Evolutionary conservation across 2,329 filamentous ascomycete genomes (phyloP), one percentile per base, ranked within the genome.

Genomic region (Exophiala lecanii-corni): DNA sequence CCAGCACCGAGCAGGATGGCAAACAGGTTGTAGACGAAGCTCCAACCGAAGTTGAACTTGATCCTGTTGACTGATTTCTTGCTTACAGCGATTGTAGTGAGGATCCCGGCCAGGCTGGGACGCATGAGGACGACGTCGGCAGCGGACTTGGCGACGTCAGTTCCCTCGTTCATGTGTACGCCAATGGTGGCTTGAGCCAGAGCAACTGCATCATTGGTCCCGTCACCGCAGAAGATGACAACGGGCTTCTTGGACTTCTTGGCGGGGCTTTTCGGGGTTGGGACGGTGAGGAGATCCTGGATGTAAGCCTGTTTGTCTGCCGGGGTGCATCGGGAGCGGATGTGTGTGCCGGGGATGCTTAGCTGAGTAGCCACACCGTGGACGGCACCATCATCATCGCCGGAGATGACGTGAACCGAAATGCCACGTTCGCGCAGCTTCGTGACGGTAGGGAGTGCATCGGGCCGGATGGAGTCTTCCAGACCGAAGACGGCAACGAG

Each of bases 171-270:
- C 59, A 91, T 76, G 51, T 86, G 82, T 0, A 89, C 69, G 19
- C 86, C 86, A 19, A 91, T 74, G 4, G 75, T 75, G 1, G 86
- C 83, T 57, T 81, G 76, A 0, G 83, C 79, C 2, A 91, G 71
- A 0, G 86, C 86, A 2, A 78, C 71, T 0, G 86, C 82, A 56
- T 91, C 86, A 59, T 91, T 91, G 10, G 83, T 88, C 2, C 86
- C 86, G 54, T 91, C 86, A 23, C 86, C 86, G 38, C 77, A 75
- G 61, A 91, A 89, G 4, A 89, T 62, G 13, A 86, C 74, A 1
- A 45, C 35, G 15, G 34, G 2, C 31, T 26, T n/a, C 38, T 26
- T 34, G n/a, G n/a, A n/a, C n/a, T n/a, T n/a, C n/a, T n/a, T n/a
- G 5, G 30, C 30, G 5, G 30, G 30, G 21, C 26, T 39, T 10